These are phyloP conservation scores for Pyrus hybrid DNA, from an alignment of 331 rosid species.

Conservation along the genomic window DNA sequence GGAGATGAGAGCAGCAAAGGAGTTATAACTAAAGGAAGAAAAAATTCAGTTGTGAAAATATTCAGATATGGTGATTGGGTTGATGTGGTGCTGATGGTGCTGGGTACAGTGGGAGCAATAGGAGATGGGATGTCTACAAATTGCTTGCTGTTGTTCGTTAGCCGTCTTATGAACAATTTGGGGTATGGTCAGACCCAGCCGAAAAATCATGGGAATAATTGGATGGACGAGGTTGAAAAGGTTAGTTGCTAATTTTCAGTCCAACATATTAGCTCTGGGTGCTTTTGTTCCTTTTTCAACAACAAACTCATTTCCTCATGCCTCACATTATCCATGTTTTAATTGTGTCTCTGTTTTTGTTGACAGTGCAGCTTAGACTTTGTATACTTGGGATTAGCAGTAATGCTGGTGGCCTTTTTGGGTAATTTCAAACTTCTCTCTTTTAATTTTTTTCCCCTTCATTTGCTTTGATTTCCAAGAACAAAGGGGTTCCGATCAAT, in stretches of 20 bases:
- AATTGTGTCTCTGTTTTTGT: slow-evolving; percentile 5
- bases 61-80: slow-evolving; percentile 74
- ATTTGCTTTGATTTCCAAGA: slow-evolving; percentile 28
- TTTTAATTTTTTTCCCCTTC: neutral
- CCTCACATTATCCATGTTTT: neutral
- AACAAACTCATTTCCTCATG: neutral
- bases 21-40: neutral
- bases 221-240: slow-evolving; percentile 75
- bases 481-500: neutral
- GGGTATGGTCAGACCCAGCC: slow-evolving; percentile 44
- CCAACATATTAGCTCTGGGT: neutral
- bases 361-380: slow-evolving; percentile 90
- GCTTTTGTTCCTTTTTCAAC: neutral
- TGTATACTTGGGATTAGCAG: slow-evolving; percentile 91
- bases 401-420: slow-evolving; percentile 79
- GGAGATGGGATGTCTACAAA: slow-evolving; percentile 96
- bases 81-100: slow-evolving; percentile 63
- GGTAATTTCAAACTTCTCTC: slow-evolving; percentile 42
- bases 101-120: slow-evolving; percentile 81
- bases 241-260: slow-evolving; percentile 21
- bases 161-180: slow-evolving; percentile 87
- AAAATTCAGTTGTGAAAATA: slow-evolving; percentile 24
- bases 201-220: slow-evolving; percentile 19
- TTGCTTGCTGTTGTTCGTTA: slow-evolving; percentile 61
- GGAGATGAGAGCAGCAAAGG: neutral